Evolutionary conservation across 257 asterid genomes (phyloP).

Genomic region (Jaltomata sinuosa): DNA sequence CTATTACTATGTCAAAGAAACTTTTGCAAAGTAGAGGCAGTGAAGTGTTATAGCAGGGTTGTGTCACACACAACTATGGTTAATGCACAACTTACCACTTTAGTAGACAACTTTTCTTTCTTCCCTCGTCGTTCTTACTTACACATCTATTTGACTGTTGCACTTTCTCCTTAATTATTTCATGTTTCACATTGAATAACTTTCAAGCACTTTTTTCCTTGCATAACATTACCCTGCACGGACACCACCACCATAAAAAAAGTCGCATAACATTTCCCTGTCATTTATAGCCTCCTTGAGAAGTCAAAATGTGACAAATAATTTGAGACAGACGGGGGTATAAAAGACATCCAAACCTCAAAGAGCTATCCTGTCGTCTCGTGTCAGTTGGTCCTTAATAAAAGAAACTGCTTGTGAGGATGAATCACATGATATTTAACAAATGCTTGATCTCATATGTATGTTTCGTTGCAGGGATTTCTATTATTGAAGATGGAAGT

Average conservation of each 20-base stretch:
- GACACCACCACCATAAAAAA: not conserved
- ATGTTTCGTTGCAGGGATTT: constrained; percentile 41
- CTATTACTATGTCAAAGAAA: too few relatives aligned
- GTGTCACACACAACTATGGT: too few relatives aligned
- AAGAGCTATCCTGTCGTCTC: not conserved
- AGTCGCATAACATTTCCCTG: not conserved
- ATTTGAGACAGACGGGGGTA: not conserved
- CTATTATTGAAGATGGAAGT: constrained; percentile 45
- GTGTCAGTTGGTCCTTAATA: not conserved
- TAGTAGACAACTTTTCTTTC: too few relatives aligned
- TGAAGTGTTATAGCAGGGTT: too few relatives aligned
- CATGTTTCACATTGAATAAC: too few relatives aligned
- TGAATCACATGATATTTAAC: not conserved
- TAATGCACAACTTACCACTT: too few relatives aligned
- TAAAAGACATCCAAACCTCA: not conserved
- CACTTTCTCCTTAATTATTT: too few relatives aligned
- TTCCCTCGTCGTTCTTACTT: too few relatives aligned
- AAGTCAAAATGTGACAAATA: not conserved
- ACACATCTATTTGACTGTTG: too few relatives aligned
- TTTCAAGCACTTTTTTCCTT: too few relatives aligned
- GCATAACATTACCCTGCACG: not conserved
- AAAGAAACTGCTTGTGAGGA: not conserved
- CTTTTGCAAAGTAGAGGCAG: too few relatives aligned
- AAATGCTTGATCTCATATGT: not conserved
- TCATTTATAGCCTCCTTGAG: not conserved